phyloP scores from a whole-genome alignment of 2,329 filamentous ascomycete species.

The Neoarthrinium moseri region DNA sequence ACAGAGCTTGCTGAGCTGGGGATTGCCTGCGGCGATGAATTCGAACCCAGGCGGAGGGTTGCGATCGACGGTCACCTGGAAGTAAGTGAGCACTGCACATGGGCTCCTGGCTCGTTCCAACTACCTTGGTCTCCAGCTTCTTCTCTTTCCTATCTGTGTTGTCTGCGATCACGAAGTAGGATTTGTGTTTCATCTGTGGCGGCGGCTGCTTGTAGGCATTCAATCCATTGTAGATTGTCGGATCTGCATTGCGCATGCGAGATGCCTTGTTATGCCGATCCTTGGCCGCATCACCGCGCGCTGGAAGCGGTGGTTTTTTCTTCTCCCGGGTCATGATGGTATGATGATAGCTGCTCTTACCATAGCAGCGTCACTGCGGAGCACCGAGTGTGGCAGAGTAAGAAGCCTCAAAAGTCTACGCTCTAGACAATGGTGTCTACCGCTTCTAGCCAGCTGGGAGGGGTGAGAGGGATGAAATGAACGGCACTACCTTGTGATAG shows the following conservation, averaged over 20 bases:
- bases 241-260: conserved; percentile 23
- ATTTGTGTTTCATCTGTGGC: conserved; percentile 56
- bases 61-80: conserved; percentile 50
- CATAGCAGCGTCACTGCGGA: too few relatives aligned
- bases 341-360: conserved; percentile 31
- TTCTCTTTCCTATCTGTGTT: conserved; percentile 61
- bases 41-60: conserved; percentile 59
- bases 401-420: too few relatives aligned
- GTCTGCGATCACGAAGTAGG: conserved; percentile 63
- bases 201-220: conserved; percentile 32
- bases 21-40: conserved; percentile 63
- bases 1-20: conserved; percentile 57
- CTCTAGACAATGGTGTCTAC: conserved; percentile 4
- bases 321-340: conserved; percentile 29
- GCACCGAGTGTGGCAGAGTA: neutral
- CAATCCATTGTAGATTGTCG: conserved; percentile 25
- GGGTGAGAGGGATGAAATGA: conserved; percentile 4
- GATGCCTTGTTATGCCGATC: conserved; percentile 26
- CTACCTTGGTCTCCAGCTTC: conserved; percentile 63
- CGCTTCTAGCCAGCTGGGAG: conserved; percentile 6
- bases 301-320: conserved; percentile 28
- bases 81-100: conserved; percentile 19
- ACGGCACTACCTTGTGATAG: conserved; percentile 7
- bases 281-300: conserved; percentile 21
- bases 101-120: conserved; percentile 9